phyloP scores from a whole-genome alignment of 805 yeast species.

The Sporopachydermia lactativora region DNA sequence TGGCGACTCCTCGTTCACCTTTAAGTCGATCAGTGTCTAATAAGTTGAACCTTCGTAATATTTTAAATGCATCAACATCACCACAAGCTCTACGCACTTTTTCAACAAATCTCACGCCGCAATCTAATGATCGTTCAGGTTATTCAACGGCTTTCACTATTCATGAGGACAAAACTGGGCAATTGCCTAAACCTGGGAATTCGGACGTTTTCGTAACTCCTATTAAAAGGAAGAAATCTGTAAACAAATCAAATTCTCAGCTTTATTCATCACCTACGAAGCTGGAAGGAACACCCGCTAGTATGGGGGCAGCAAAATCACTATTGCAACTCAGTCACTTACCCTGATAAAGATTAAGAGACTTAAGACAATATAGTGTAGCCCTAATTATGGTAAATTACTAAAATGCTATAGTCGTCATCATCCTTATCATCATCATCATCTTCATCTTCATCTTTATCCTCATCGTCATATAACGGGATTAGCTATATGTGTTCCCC shows the following conservation, averaged over 20 bases:
- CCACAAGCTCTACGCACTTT: background rate
- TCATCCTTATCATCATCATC: too few species aligned
- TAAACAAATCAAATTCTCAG: background rate
- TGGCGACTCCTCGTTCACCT: too few species aligned
- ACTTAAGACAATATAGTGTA: too few species aligned
- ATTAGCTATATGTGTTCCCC: too few species aligned
- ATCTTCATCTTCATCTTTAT: too few species aligned
- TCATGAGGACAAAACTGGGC: background rate
- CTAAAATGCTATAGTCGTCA: too few species aligned
- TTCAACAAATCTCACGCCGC: too few species aligned
- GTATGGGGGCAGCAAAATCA: slow-evolving; percentile 14
- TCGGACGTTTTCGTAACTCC: background rate
- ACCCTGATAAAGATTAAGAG: too few species aligned
- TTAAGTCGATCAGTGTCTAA: too few species aligned
- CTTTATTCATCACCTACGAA: background rate
- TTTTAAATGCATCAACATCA: background rate
- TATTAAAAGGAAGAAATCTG: background rate
- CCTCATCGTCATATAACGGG: too few species aligned
- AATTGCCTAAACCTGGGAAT: background rate
- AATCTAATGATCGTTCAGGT: background rate
- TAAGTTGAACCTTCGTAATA: background rate
- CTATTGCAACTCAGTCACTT: slow-evolving; percentile 11
- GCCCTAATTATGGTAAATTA: too few species aligned
- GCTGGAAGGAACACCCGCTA: slow-evolving; percentile 13
- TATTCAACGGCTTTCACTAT: background rate